phyloP scores from a whole-genome alignment of 1,139 yeast species.

The Pichia sp. region DNA sequence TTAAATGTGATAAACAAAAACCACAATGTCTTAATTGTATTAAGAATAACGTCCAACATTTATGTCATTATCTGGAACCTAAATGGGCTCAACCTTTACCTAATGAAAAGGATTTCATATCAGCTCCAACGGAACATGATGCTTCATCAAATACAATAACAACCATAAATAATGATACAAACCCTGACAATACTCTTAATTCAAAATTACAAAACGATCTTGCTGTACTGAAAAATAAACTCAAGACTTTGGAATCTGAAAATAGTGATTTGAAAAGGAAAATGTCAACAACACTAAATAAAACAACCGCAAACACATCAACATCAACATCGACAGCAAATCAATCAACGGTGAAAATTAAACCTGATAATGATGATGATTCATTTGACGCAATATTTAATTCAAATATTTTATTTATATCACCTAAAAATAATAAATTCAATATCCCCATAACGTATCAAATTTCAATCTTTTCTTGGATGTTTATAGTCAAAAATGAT shows the following conservation, averaged over 20 bases:
- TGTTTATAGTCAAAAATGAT: slow-evolving; percentile 48
- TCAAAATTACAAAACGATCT: slow-evolving; percentile 9
- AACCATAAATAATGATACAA: not conserved
- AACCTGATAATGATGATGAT: slow-evolving; percentile 17
- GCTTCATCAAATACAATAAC: not conserved
- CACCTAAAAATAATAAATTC: slow-evolving; percentile 34
- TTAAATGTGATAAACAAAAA: slow-evolving; percentile 54
- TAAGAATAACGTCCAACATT: slow-evolving; percentile 66
- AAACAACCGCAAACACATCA: not conserved
- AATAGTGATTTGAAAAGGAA: slow-evolving; percentile 20
- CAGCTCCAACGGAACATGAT: not conserved
- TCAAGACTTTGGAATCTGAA: slow-evolving; percentile 27
- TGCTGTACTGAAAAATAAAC: slow-evolving; percentile 19
- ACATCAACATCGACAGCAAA: not conserved
- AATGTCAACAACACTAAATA: not conserved
- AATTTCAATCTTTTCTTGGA: slow-evolving; percentile 45
- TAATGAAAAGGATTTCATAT: not conserved
- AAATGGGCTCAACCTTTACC: slow-evolving; percentile 41
- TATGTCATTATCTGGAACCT: slow-evolving; percentile 61
- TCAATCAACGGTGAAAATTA: not conserved
- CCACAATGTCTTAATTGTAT: slow-evolving; percentile 73
- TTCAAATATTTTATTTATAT: slow-evolving; percentile 45
- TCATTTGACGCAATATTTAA: slow-evolving; percentile 39
- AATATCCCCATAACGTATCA: slow-evolving; percentile 40
- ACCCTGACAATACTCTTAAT: not conserved